These are phyloP conservation scores for Adansonia gregorii DNA, from an alignment of 441 rosid species.

Conservation along the genomic window DNA sequence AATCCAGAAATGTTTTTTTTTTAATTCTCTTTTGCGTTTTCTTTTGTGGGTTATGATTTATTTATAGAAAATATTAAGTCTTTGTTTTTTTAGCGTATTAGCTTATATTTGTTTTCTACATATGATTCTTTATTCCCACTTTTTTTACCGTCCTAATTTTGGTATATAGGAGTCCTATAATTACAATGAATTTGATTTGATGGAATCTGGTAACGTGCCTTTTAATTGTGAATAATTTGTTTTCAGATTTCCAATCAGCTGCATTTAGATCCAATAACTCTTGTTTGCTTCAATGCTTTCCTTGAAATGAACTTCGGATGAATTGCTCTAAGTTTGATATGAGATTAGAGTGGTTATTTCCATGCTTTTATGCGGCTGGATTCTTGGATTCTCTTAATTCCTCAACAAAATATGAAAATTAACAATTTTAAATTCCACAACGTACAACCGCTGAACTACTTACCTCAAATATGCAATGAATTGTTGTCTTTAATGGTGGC, in stretches of 20 bases:
- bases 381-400: not conserved
- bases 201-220: not conserved
- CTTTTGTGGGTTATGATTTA: slow-evolving; percentile 8
- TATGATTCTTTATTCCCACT: not conserved
- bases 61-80: not conserved
- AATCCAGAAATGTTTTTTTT: not conserved
- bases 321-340: not conserved
- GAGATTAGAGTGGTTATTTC: slow-evolving; percentile 2
- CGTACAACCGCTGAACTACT: not conserved
- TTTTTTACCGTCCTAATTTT: not conserved
- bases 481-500: not conserved
- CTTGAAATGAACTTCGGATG: not conserved
- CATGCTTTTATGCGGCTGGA: not conserved
- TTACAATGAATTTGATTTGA: too few relatives aligned
- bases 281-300: slow-evolving; percentile 7
- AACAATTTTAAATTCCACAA: not conserved
- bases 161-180: not conserved
- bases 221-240: not conserved
- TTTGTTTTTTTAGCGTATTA: not conserved
- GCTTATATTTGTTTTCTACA: not conserved
- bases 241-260: slow-evolving; percentile 1
- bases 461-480: not conserved
- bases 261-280: not conserved
- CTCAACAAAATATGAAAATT: not conserved
- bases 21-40: not conserved